These are phyloP conservation scores for Alternaria angustiovoidea DNA, from an alignment of 2,329 filamentous ascomycete species.

Conservation along the genomic window DNA sequence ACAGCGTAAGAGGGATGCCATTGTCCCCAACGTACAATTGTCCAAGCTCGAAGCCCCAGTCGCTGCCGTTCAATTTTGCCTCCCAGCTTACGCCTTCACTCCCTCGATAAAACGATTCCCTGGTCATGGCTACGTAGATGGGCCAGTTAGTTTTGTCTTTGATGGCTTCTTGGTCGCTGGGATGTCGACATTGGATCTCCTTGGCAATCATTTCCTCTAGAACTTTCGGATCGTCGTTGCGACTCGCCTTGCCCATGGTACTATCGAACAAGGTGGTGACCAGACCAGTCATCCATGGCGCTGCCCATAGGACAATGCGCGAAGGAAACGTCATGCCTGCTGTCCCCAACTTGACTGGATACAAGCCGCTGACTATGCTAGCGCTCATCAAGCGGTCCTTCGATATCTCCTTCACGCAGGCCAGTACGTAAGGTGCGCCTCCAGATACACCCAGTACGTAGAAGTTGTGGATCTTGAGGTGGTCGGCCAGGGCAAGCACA, in stretches of 20 bases:
- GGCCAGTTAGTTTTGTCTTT: slow-evolving; percentile 32
- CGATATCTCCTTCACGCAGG: slow-evolving; percentile 54
- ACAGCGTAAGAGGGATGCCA: slow-evolving; percentile 36
- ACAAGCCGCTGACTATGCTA: slow-evolving; percentile 37
- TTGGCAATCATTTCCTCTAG: slow-evolving; percentile 37
- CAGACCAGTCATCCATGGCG: slow-evolving; percentile 36
- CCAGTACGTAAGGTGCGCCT: slow-evolving; percentile 59
- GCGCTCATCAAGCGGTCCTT: slow-evolving; percentile 34
- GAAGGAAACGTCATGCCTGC: slow-evolving; percentile 36
- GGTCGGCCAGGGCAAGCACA: slow-evolving; percentile 51
- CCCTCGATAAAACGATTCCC: slow-evolving; percentile 38
- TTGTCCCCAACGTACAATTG: slow-evolving; percentile 32
- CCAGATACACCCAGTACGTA: slow-evolving; percentile 57
- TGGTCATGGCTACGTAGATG: slow-evolving; percentile 35
- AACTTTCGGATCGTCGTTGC: slow-evolving; percentile 33
- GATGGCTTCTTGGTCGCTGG: slow-evolving; percentile 31
- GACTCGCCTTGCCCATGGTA: slow-evolving; percentile 37
- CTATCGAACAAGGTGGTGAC: slow-evolving; percentile 30
- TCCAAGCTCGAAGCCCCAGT: slow-evolving; percentile 46
- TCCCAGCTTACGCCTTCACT: slow-evolving; percentile 42
- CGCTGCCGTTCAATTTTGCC: slow-evolving; percentile 34
- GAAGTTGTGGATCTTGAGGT: slow-evolving; percentile 54
- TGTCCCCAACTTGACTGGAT: slow-evolving; percentile 36
- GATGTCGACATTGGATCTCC: slow-evolving; percentile 29
- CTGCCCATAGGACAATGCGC: slow-evolving; percentile 35